phyloP scores from a whole-genome alignment of 495 filamentous ascomycete genomes.

The Amphirosellinia nigrospora region DNA sequence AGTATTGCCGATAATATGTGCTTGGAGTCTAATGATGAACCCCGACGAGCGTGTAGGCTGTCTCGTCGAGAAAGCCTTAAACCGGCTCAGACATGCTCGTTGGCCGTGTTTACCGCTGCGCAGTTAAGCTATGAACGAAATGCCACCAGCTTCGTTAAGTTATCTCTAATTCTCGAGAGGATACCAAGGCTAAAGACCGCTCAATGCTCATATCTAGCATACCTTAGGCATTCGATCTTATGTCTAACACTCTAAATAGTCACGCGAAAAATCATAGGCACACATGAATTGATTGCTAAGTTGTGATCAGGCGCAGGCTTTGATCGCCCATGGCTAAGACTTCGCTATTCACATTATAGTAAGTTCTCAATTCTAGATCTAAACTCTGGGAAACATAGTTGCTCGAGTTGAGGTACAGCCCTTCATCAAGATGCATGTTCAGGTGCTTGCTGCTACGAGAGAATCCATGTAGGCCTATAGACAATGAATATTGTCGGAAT shows the following conservation, averaged over 20 bases:
- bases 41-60: neutral
- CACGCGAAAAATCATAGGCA: neutral
- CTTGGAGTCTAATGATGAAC: neutral
- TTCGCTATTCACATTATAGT: neutral
- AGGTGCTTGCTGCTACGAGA: neutral
- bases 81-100: too few species aligned
- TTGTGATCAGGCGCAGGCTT: neutral
- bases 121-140: too few species aligned
- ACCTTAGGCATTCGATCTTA: neutral
- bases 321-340: neutral
- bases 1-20: neutral
- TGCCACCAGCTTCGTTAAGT: neutral
- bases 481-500: neutral
- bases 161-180: neutral
- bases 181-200: neutral
- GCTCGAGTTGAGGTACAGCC: neutral
- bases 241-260: neutral
- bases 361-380: neutral
- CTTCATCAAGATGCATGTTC: neutral
- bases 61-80: too few species aligned
- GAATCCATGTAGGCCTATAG: neutral
- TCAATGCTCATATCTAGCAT: neutral
- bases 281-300: neutral
- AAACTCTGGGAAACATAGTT: neutral
- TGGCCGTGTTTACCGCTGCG: too few species aligned